Percentiles rank a stretch among this genome's conserved stretches.
phyloP scores from a whole-genome alignment of 2,329 filamentous ascomycete genomes.

The Fusarium sp. region DNA sequence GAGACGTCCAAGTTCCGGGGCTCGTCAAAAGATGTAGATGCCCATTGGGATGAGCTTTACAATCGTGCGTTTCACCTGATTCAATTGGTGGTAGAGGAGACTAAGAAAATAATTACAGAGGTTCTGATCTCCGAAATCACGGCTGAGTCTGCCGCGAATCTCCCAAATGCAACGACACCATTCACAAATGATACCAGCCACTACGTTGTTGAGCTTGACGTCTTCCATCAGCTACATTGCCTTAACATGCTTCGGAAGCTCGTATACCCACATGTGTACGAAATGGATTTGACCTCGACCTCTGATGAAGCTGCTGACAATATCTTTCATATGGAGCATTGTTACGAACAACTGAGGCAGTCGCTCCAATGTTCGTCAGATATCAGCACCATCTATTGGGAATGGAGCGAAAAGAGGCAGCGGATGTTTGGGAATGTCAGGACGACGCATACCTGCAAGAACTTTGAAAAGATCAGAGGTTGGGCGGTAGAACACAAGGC shows the following conservation, averaged over 20 bases:
- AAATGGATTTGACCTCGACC: slow-evolving; percentile 5
- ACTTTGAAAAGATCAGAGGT: slow-evolving; percentile 8
- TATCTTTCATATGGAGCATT: slow-evolving; percentile 16
- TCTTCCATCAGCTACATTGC: slow-evolving; percentile 11
- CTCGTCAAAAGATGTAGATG: slow-evolving; percentile 5
- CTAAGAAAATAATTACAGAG: neutral
- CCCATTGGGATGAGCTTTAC: slow-evolving; percentile 5
- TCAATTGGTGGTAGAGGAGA: neutral
- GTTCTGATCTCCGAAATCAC: slow-evolving; percentile 9
- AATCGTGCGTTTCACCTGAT: neutral
- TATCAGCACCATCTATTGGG: slow-evolving; percentile 8
- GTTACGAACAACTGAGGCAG: slow-evolving; percentile 9
- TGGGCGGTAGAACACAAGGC: slow-evolving; percentile 11
- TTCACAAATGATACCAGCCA: slow-evolving; percentile 15
- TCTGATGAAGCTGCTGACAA: slow-evolving; percentile 9
- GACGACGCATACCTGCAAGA: slow-evolving; percentile 12
- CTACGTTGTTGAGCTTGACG: slow-evolving; percentile 11
- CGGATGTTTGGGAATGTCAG: slow-evolving; percentile 11
- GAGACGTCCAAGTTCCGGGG: slow-evolving; percentile 6
- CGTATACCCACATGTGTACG: slow-evolving; percentile 3
- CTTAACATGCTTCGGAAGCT: slow-evolving; percentile 11
- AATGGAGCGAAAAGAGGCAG: slow-evolving; percentile 13
- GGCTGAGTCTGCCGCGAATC: neutral
- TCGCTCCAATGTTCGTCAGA: slow-evolving; percentile 10
- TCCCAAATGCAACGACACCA: slow-evolving; percentile 7